Conservation (phyloP, 306 rosid genomes). For the Senna tora region DNA sequence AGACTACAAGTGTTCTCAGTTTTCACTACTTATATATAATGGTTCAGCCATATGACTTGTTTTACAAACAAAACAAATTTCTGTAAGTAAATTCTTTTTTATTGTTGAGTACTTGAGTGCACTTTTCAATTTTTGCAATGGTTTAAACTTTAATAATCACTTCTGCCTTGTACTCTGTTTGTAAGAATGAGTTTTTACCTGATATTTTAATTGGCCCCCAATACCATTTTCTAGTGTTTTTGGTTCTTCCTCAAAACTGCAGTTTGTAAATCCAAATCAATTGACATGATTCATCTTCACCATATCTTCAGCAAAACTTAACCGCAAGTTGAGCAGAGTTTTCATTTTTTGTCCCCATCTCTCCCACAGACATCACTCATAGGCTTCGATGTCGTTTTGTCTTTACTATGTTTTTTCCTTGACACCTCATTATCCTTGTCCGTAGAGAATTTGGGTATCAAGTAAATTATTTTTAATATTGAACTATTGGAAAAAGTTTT, state of each 20-base stretch:
- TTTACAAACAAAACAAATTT: slow-evolving; percentile 6
- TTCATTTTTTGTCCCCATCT: slow-evolving; percentile 8
- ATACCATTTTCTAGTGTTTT: slow-evolving; percentile 1
- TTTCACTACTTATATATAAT: slow-evolving; percentile 13
- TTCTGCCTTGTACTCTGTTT: slow-evolving; percentile 16
- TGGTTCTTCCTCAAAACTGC: slow-evolving; percentile 4
- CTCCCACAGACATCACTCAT: not conserved
- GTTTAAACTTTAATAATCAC: not conserved
- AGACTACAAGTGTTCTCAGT: slow-evolving; percentile 8
- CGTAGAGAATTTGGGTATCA: not conserved
- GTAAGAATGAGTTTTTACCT: slow-evolving; percentile 24
- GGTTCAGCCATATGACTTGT: slow-evolving; percentile 19
- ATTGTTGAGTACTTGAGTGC: not conserved
- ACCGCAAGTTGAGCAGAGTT: slow-evolving; percentile 16
- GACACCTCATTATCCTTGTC: not conserved
- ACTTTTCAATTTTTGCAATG: not conserved
- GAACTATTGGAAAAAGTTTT: not conserved
- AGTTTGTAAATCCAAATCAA: slow-evolving; percentile 2
- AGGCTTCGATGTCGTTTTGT: not conserved
- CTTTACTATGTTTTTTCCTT: not conserved
- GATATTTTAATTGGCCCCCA: slow-evolving; percentile 10
- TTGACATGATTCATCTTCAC: slow-evolving; percentile 26
- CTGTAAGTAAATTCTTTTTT: not conserved
- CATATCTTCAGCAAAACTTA: slow-evolving; percentile 25
- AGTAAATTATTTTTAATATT: not conserved